Conservation (phyloP, 169 alveolate genomes). For the Plasmodium berghei region DNA sequence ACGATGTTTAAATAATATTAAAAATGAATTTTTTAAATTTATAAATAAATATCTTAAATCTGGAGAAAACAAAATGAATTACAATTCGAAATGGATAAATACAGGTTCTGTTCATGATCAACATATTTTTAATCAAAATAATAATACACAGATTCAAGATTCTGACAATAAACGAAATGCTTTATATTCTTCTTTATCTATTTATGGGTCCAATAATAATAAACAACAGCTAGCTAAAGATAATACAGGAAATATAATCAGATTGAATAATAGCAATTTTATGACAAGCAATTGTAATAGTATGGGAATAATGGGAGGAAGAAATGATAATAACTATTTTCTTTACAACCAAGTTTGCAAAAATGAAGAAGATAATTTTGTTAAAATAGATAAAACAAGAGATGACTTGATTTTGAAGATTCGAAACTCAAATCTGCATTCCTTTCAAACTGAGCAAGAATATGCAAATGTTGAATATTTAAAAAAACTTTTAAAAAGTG, state of each 20-base stretch:
- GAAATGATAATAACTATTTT: neutral
- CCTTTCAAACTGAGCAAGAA: slow-evolving; percentile 13
- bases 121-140: slow-evolving; percentile 1
- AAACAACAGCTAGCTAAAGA: no score
- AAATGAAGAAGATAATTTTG: slow-evolving; percentile 4
- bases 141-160: neutral
- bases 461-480: slow-evolving; percentile 29
- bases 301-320: neutral
- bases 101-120: neutral
- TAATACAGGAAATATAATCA: no score
- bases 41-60: slow-evolving; percentile 36
- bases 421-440: slow-evolving; percentile 23
- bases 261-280: neutral
- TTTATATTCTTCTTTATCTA: slow-evolving; percentile 14
- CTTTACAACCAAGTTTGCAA: neutral
- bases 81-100: neutral
- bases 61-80: slow-evolving; percentile 19
- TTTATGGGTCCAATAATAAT: no score
- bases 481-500: slow-evolving; percentile 37
- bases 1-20: slow-evolving; percentile 55
- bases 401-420: slow-evolving; percentile 18
- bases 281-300: neutral
- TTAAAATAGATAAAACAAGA: slow-evolving; percentile 19
- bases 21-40: slow-evolving; percentile 62
- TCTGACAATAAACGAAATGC: neutral